Base-by-base conservation (phyloP, 2,329 filamentous ascomycete genomes). In the Aquanectria penicillioides region DNA sequence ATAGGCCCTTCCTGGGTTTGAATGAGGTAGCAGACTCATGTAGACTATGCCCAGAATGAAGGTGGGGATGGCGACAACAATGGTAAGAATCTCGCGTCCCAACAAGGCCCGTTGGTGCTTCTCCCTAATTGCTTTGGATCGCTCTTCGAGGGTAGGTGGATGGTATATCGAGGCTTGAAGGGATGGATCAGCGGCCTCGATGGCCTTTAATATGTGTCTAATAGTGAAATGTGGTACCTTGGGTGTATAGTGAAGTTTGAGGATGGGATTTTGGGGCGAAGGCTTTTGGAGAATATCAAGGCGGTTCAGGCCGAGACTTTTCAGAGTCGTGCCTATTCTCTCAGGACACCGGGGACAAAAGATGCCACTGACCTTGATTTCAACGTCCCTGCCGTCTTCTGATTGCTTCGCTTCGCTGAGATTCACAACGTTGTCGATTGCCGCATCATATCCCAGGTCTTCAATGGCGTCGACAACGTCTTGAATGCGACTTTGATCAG, bases 21-120 rank as follows among this genome's bases (percentile, higher is more conserved):
- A 75, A 13, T 70, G 74, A 0, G 89, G 80, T 0, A 97, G 83
- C 1, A 97, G 81, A 60, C 86, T 92, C 94, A 97, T 97, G 77
- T 92, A 97, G 2, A 97, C 88, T 50, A 97, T 92, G 3, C 94
- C 94, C 33, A 97, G 87, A 47, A 97, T 73, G 67, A 97, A 94
- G 0, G 92, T 92, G 2, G 94, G 94, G 38, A 97, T 89, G 17
- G 90, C 89, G 6, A 90, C 79, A 22, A 89, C 68, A 23, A 90
- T 74, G 1, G 92, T 89, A 53, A 96, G 81, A 1, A 90, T 71
- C 13, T 93, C 83, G n/a, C 94, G 88, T 58, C 85, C 79, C 0
- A 94, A 75, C 12, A 96, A 84, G 26, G 88, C 83, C 20, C 80
- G 83, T 68, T 89, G 86, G 68, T 97, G 92, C 57, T 84, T 85